Conservation (phyloP, 495 filamentous ascomycete species). For the Wilcoxina mikolae region DNA sequence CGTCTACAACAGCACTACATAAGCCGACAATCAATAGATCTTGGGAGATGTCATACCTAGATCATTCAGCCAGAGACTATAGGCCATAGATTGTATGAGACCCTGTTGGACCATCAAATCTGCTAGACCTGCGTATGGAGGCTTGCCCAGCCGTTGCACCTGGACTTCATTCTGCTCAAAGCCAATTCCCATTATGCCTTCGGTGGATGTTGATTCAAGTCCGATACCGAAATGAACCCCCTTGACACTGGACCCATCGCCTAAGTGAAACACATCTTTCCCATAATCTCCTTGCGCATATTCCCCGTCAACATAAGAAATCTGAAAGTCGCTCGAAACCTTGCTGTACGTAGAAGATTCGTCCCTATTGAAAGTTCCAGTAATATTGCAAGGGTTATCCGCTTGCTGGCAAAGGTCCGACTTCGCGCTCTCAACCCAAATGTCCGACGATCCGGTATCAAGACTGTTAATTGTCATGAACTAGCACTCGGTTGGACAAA, state of each 20-base stretch:
- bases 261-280: constrained; percentile 60
- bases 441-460: constrained; percentile 77
- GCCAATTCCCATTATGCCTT: constrained; percentile 87
- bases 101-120: constrained; percentile 54
- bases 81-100: constrained; percentile 64
- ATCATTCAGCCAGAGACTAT: constrained; percentile 80
- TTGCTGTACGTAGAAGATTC: constrained; percentile 67
- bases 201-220: constrained; percentile 50
- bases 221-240: constrained; percentile 78
- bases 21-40: background rate
- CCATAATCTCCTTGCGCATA: constrained; percentile 72
- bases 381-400: constrained; percentile 37
- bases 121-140: constrained; percentile 66
- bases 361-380: constrained; percentile 59
- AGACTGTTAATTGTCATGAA: constrained; percentile 29
- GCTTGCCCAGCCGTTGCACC: constrained; percentile 43
- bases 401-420: constrained; percentile 44
- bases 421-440: constrained; percentile 64
- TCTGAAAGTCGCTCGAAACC: constrained; percentile 68
- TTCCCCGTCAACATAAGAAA: constrained; percentile 78
- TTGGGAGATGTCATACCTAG: constrained; percentile 32
- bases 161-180: constrained; percentile 71
- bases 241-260: constrained; percentile 40
- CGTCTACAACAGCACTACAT: constrained; percentile 29
- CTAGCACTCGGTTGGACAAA: background rate